A percentile compares a stretch with the other conserved stretches of the same genome.
These are phyloP conservation scores for Closterium sp. DNA, from an alignment of 139 green algal genomes.

Conservation along the genomic window DNA sequence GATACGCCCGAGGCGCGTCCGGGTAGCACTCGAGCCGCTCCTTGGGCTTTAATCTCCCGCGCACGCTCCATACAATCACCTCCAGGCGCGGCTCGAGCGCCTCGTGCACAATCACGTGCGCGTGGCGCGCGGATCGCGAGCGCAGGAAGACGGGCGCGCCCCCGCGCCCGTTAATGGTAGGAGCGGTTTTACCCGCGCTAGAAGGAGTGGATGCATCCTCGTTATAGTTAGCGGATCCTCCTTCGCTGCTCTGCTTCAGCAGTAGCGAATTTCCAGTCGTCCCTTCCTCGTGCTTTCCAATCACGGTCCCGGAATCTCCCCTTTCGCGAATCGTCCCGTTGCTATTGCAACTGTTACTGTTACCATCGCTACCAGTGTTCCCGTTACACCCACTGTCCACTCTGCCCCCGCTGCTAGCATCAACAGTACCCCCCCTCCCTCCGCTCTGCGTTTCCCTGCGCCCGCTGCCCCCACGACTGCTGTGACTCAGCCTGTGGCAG, in stretches of 20 bases:
- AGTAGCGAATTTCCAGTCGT: too few species aligned
- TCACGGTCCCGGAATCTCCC: not conserved
- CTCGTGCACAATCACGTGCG: not conserved
- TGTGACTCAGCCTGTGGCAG: not conserved
- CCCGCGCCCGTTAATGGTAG: too few species aligned
- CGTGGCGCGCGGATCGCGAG: not conserved
- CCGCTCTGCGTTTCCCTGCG: not conserved
- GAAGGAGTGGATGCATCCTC: too few species aligned
- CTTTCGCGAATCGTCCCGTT: not conserved
- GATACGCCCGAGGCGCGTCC: not conserved
- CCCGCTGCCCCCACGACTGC: not conserved
- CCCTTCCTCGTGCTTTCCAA: too few species aligned
- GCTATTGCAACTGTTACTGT: not conserved
- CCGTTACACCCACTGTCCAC: too few species aligned
- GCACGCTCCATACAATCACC: not conserved
- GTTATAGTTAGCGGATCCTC: too few species aligned
- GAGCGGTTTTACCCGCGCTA: too few species aligned
- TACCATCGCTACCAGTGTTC: not conserved
- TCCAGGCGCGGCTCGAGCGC: not conserved
- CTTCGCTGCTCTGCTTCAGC: too few species aligned
- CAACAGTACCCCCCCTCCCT: not conserved
- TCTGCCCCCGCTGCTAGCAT: not conserved
- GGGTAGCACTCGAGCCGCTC: not conserved
- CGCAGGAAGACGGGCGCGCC: not conserved
- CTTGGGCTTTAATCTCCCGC: not conserved